Percentiles rank a stretch among this genome's conserved stretches.
phyloP scores from a whole-genome alignment of 176 grass and related monocot species.

The Oryza brachyantha region DNA sequence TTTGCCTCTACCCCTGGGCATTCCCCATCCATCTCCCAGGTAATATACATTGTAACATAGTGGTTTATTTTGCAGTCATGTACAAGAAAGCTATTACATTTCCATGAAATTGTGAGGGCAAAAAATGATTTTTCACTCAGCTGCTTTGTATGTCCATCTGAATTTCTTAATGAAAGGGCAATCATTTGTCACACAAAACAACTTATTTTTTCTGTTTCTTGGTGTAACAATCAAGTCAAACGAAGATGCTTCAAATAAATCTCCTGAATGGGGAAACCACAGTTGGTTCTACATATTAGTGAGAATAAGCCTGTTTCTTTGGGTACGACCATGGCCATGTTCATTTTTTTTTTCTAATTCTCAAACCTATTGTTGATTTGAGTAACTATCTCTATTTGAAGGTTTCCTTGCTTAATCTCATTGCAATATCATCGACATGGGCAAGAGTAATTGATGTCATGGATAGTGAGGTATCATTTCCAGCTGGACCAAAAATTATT shows the following conservation, averaged over 20 bases:
- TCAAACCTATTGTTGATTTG: background rate
- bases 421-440: constrained; percentile 95
- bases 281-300: constrained; percentile 80
- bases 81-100: background rate
- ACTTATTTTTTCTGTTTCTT: background rate
- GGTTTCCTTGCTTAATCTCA: constrained; percentile 96
- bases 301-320: constrained; percentile 82
- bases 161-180: background rate
- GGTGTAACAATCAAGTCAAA: constrained; percentile 32
- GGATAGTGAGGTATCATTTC: constrained; percentile 83
- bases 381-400: constrained; percentile 29
- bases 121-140: background rate
- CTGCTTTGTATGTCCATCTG: background rate
- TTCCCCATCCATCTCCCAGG: constrained; percentile 30
- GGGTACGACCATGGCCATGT: constrained; percentile 38
- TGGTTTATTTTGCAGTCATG: background rate
- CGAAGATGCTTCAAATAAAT: constrained; percentile 44
- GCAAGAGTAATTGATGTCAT: constrained; percentile 91
- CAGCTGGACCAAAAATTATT: background rate
- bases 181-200: background rate
- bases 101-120: background rate
- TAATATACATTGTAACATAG: constrained; percentile 16
- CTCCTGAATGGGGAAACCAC: constrained; percentile 58
- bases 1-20: constrained; percentile 53
- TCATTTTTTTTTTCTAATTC: background rate